These are phyloP conservation scores for Esteya vermicola DNA, from an alignment of 2,329 filamentous ascomycete genomes.

Conservation along the genomic window DNA sequence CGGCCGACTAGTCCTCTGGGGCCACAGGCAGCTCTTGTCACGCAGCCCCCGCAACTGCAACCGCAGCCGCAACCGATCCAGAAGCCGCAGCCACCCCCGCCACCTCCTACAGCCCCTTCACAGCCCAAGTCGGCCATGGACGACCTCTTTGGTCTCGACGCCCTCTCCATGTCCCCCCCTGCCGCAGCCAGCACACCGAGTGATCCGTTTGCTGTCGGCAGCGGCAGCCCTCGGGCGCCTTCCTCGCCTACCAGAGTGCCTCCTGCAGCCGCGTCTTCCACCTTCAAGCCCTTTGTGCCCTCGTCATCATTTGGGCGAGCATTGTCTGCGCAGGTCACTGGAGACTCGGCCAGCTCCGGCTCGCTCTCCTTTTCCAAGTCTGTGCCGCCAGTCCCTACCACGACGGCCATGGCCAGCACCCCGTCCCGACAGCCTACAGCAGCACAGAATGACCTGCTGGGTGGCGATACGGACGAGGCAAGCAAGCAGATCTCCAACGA, in stretches of 20 bases:
- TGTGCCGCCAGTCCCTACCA: conserved; percentile 12
- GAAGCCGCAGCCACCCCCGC: conserved; percentile 21
- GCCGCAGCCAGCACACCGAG: conserved; percentile 34
- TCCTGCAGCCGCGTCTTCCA: conserved; percentile 29
- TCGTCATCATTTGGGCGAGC: conserved; percentile 85
- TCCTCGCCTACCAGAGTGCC: conserved; percentile 37
- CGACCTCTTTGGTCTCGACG: conserved; percentile 85
- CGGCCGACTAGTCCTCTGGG: conserved; percentile 32
- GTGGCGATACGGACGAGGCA: conserved; percentile 83
- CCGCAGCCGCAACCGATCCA: conserved; percentile 26
- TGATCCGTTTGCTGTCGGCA: conserved; percentile 50
- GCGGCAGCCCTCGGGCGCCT: conserved; percentile 28
- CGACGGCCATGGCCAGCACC: conserved; percentile 5
- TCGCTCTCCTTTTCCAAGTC: conserved; percentile 25
- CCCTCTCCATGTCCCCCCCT: conserved; percentile 35
- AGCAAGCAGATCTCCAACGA: conserved; percentile 81
- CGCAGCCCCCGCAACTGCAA: conserved; percentile 27
- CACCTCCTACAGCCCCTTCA: conserved; percentile 21
- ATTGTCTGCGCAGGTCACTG: conserved; percentile 63
- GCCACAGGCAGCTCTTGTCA: too few relatives aligned
- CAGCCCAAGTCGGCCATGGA: conserved; percentile 60
- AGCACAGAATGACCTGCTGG: conserved; percentile 62
- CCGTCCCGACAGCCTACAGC: background rate
- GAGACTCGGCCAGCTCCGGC: conserved; percentile 35
- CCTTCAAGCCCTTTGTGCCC: conserved; percentile 82